These are phyloP conservation scores for Avicennia marina DNA, from an alignment of 257 asterid genomes.

Conservation along the genomic window DNA sequence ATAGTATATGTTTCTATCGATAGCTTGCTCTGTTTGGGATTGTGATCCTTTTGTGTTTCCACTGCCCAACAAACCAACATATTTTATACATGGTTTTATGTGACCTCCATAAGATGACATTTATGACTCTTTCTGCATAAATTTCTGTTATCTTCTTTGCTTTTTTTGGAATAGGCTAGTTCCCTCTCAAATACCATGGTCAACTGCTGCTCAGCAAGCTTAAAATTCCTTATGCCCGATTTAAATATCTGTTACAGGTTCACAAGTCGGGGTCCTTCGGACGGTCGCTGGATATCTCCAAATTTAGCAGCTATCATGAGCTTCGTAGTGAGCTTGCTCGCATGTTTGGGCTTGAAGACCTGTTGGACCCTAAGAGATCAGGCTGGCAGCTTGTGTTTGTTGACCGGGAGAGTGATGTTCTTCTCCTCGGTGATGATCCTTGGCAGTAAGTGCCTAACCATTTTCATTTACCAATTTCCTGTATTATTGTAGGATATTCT, in stretches of 20 bases:
- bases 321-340: slow-evolving; percentile 88
- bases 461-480: background rate
- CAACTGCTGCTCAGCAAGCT: too few species aligned
- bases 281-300: slow-evolving; percentile 87
- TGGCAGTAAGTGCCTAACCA: slow-evolving; percentile 73
- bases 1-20: too few species aligned
- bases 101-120: too few species aligned
- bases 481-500: background rate
- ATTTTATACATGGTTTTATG: too few species aligned
- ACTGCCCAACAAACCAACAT: too few species aligned
- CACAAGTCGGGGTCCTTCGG: slow-evolving; percentile 92
- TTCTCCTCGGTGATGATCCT: slow-evolving; percentile 98
- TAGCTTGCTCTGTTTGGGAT: too few species aligned
- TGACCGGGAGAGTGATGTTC: slow-evolving; percentile 94
- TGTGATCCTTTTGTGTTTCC: too few species aligned
- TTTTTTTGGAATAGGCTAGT: too few species aligned
- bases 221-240: too few species aligned
- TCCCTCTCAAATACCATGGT: too few species aligned
- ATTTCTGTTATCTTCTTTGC: too few species aligned
- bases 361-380: slow-evolving; percentile 98
- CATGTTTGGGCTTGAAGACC: slow-evolving; percentile 89
- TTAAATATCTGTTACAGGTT: slow-evolving; percentile 77
- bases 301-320: slow-evolving; percentile 86
- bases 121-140: too few species aligned
- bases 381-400: slow-evolving; percentile 99